phyloP scores from a whole-genome alignment of 345 rosid genomes.

The Cardiospermum halicacabum region DNA sequence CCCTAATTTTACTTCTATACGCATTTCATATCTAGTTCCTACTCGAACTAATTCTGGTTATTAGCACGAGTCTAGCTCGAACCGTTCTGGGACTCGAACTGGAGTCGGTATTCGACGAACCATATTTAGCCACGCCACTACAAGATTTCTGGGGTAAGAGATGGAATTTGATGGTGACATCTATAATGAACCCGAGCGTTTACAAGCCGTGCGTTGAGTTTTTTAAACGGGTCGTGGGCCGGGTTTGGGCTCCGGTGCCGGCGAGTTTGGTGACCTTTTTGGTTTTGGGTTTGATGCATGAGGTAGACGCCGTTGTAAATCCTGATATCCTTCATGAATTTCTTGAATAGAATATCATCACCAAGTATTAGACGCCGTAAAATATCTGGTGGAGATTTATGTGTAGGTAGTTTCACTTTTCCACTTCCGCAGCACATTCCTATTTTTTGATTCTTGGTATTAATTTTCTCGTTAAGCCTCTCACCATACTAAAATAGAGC shows the following conservation, averaged over 20 bases:
- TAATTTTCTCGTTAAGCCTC: no score
- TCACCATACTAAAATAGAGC: no score
- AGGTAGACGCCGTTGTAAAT: no score
- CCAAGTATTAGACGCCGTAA: no score
- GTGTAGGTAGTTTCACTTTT: no score
- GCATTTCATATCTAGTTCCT: slow-evolving; percentile 35
- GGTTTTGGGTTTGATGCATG: slow-evolving; percentile 57
- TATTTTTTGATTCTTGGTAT: no score
- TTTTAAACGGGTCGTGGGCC: slow-evolving; percentile 18
- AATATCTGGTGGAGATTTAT: no score
- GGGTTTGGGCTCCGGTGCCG: slow-evolving; percentile 33
- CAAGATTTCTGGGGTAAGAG: slow-evolving; percentile 79
- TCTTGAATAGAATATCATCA: no score
- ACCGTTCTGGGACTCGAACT: slow-evolving; percentile 28
- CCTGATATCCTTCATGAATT: no score
- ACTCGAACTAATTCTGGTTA: slow-evolving; percentile 41
- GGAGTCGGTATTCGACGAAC: slow-evolving; percentile 54
- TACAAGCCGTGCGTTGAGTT: slow-evolving; percentile 35
- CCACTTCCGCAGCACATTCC: no score
- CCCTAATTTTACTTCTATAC: slow-evolving; percentile 27
- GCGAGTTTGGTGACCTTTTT: slow-evolving; percentile 40
- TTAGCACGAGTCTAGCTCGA: slow-evolving; percentile 32
- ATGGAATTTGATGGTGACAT: slow-evolving; percentile 62
- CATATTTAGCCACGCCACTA: slow-evolving; percentile 54
- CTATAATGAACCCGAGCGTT: slow-evolving; percentile 54